Percentiles rank a stretch among this genome's conserved stretches.
phyloP scores from a whole-genome alignment of 2,329 filamentous ascomycete species.

The Aureobasidium sp. region DNA sequence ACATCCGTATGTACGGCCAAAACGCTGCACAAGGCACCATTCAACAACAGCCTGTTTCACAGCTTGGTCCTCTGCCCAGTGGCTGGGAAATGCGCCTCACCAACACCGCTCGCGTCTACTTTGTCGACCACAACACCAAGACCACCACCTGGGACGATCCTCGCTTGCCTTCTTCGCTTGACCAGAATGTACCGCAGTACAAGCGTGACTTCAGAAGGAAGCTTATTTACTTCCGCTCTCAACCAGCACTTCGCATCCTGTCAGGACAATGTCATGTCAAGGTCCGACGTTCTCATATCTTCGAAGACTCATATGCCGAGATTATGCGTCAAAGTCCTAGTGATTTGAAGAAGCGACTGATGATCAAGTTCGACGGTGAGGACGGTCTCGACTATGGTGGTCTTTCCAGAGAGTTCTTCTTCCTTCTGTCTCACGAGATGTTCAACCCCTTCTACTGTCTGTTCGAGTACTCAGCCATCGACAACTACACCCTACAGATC shows the following conservation, averaged over 20 bases:
- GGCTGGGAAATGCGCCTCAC: slow-evolving; percentile 99
- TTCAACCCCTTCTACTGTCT: slow-evolving; percentile 99
- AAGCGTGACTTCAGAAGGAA: slow-evolving; percentile 98
- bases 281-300: slow-evolving; percentile 91
- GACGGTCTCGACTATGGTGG: slow-evolving; percentile 97
- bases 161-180: slow-evolving; percentile 84
- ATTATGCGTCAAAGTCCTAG: slow-evolving; percentile 94
- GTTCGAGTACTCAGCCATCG: slow-evolving; percentile 98
- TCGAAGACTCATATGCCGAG: slow-evolving; percentile 97
- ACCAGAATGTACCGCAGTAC: slow-evolving; percentile 98
- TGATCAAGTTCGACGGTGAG: slow-evolving; percentile 99
- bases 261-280: slow-evolving; percentile 98
- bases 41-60: slow-evolving; percentile 94
- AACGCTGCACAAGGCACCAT: slow-evolving; percentile 71
- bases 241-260: slow-evolving; percentile 89
- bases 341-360: slow-evolving; percentile 94
- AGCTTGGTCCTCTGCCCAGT: slow-evolving; percentile 88
- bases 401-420: slow-evolving; percentile 98
- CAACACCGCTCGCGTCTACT: slow-evolving; percentile 95
- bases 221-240: slow-evolving; percentile 97
- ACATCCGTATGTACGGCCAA: slow-evolving; percentile 96
- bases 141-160: slow-evolving; percentile 99
- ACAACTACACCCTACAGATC: slow-evolving; percentile 99
- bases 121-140: slow-evolving; percentile 99
- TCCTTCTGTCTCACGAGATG: slow-evolving; percentile 98